phyloP scores from a whole-genome alignment of 345 rosid species.

The Streptanthus diversifolius region DNA sequence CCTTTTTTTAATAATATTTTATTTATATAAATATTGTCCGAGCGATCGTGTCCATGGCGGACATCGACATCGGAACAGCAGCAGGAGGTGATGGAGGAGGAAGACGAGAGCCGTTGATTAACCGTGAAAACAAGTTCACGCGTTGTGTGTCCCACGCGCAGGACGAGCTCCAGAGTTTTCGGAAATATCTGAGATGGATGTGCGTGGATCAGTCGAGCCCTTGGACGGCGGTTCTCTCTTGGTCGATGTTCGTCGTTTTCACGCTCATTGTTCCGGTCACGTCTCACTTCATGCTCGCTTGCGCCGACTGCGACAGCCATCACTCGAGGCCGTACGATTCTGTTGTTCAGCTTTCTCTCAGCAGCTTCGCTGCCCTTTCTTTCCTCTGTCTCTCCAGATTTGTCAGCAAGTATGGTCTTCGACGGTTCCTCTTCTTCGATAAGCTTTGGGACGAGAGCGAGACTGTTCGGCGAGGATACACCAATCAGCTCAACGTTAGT shows the following conservation, averaged over 20 bases:
- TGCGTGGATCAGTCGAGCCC: slow-evolving; percentile 77
- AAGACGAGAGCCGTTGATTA: slow-evolving; percentile 33
- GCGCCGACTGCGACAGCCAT: slow-evolving; percentile 60
- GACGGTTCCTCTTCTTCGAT: slow-evolving; percentile 83
- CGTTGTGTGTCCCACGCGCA: slow-evolving; percentile 58
- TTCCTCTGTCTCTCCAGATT: slow-evolving; percentile 67
- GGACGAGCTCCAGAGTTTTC: slow-evolving; percentile 75
- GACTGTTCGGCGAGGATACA: slow-evolving; percentile 64
- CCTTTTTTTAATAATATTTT: neutral
- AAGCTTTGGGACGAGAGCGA: slow-evolving; percentile 92
- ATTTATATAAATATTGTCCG: too few species aligned
- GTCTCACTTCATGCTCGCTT: slow-evolving; percentile 87
- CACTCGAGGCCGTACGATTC: slow-evolving; percentile 70
- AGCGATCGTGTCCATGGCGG: slow-evolving; percentile 35
- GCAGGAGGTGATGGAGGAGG: neutral
- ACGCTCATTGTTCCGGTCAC: slow-evolving; percentile 55
- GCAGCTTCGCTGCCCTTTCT: slow-evolving; percentile 62
- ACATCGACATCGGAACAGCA: slow-evolving; percentile 44
- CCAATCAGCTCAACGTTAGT: slow-evolving; percentile 75
- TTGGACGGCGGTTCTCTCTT: slow-evolving; percentile 56
- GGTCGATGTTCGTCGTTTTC: slow-evolving; percentile 68
- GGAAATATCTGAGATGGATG: slow-evolving; percentile 80
- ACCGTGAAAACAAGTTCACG: slow-evolving; percentile 33
- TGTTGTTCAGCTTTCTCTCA: slow-evolving; percentile 79
- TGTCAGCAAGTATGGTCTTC: slow-evolving; percentile 57